These are phyloP conservation scores for Hippophae rhamnoides DNA, from an alignment of 306 rosid genomes.

Conservation along the genomic window DNA sequence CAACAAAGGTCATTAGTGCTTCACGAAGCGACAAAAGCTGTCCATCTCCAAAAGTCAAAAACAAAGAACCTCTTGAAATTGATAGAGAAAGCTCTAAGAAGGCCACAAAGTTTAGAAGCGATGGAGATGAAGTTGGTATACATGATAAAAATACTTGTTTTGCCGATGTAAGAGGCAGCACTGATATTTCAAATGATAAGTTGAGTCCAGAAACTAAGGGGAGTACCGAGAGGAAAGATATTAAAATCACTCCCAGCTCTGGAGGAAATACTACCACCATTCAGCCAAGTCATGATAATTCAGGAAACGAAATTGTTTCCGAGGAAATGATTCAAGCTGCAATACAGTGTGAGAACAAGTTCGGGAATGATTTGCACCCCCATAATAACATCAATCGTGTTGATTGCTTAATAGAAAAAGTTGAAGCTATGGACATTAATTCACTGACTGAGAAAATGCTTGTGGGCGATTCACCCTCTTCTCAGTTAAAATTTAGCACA, in stretches of 20 bases:
- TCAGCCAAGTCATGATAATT: conserved; percentile 7
- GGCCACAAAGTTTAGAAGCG: conserved; percentile 13
- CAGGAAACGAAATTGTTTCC: conserved; percentile 2
- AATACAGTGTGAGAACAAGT: neutral
- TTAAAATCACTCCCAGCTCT: conserved; percentile 9
- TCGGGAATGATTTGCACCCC: conserved; percentile 19
- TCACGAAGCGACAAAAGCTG: conserved; percentile 25
- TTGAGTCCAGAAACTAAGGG: conserved; percentile 10
- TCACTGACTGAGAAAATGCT: conserved; percentile 18
- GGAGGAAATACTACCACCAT: conserved; percentile 2
- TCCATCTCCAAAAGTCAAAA: conserved; percentile 21
- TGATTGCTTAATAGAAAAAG: conserved; percentile 39
- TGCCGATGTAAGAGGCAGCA: neutral
- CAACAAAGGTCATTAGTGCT: conserved; percentile 16
- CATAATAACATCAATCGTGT: conserved; percentile 19
- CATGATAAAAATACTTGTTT: conserved; percentile 13
- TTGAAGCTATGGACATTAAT: conserved; percentile 33
- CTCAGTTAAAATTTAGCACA: conserved; percentile 20
- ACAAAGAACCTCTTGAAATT: conserved; percentile 13
- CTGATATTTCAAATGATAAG: conserved; percentile 7
- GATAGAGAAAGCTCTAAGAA: conserved; percentile 16
- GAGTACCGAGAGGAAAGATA: conserved; percentile 2
- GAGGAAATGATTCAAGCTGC: conserved; percentile 6
- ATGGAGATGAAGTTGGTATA: conserved; percentile 12
- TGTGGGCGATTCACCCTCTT: conserved; percentile 19